Conservation (phyloP, 495 filamentous ascomycete genomes). For the Penicillium chermesinum region DNA sequence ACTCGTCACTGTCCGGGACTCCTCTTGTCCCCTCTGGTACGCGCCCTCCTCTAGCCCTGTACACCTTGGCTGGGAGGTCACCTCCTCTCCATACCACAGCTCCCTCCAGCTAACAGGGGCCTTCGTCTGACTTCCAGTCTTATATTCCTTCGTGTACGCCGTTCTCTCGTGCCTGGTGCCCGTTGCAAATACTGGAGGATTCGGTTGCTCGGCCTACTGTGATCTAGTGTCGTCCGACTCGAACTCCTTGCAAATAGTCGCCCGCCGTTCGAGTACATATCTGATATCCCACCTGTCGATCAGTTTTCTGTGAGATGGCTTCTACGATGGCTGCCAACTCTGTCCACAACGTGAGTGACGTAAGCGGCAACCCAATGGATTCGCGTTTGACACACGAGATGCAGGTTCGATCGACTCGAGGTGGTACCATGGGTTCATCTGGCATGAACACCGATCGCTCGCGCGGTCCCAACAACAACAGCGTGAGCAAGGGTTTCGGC, state of each 20-base stretch:
- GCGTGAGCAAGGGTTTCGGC: constrained; percentile 42
- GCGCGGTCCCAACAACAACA: constrained; percentile 30
- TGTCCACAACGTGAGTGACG: constrained; percentile 36
- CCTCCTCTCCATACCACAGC: background rate
- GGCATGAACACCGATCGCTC: constrained; percentile 36
- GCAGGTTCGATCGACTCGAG: constrained; percentile 36
- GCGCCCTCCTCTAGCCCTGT: constrained; percentile 10
- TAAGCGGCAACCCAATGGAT: background rate
- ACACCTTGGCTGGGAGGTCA: constrained; percentile 7
- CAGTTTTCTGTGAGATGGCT: constrained; percentile 29
- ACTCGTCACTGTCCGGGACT: constrained; percentile 3
- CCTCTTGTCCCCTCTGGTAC: constrained; percentile 23
- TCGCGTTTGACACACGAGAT: background rate
- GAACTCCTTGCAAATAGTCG: constrained; percentile 18
- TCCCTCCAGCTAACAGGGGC: constrained; percentile 15
- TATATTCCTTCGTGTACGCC: constrained; percentile 30
- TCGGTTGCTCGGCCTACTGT: constrained; percentile 11
- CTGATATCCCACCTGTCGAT: constrained; percentile 12
- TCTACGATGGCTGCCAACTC: constrained; percentile 39
- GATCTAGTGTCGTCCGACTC: constrained; percentile 16
- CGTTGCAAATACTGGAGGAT: constrained; percentile 25
- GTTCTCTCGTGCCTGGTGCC: constrained; percentile 30
- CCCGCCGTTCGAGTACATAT: constrained; percentile 27
- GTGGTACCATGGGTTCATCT: constrained; percentile 37
- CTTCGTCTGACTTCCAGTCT: constrained; percentile 12